Base-by-base conservation (phyloP, 306 rosid species). In the Cyclanthera cordifolia region DNA sequence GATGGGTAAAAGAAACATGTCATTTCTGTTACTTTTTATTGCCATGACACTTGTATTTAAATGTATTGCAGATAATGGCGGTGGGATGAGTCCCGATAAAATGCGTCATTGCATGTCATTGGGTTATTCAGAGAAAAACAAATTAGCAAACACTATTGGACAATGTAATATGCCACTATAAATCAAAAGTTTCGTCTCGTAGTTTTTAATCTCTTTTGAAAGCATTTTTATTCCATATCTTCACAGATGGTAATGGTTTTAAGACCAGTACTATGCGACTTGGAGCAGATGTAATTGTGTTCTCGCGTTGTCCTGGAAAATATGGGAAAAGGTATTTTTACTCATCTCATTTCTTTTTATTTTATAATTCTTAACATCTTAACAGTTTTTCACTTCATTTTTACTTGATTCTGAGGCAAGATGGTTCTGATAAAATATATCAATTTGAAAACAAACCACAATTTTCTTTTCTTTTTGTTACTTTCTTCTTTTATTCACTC, bases 241-340 rank as follows among this genome's bases (percentile, higher is more conserved):
- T 70, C 73, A 51, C 81, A 94, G 99, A 94, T 81, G 99, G 99
- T 81, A 94, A 94, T 88, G 99, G 99, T 17, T 94, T 94, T 74
- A 94, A 94, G 77, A 94, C 97, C 23, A 90, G 99, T 81, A 94
- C 95, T 48, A 90, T 94, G 99, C 83, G 99, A 73, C 97, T 94
- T 49, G 99, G 99, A 70, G 99, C 97, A 75, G 99, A 94, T 71
- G 99, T 88, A 21, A 88, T 94, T 53, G 96, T 94, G 69, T 94
- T 90, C 85, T 88, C 99, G 47, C 90, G 97, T 27, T 85, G 80
- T 73, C 28, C 39, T 30, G 95, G 96, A 72, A 82, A 75, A 69
- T 78, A 83, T 56, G 90, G 88, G 53, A 82, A 79, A 74, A 85
- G 97, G 99, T 90, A 63, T 76, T 50, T 76, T 58, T 67, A 55